phyloP scores from a whole-genome alignment of 1,139 yeast species.

The Geotrichum fermentans region DNA sequence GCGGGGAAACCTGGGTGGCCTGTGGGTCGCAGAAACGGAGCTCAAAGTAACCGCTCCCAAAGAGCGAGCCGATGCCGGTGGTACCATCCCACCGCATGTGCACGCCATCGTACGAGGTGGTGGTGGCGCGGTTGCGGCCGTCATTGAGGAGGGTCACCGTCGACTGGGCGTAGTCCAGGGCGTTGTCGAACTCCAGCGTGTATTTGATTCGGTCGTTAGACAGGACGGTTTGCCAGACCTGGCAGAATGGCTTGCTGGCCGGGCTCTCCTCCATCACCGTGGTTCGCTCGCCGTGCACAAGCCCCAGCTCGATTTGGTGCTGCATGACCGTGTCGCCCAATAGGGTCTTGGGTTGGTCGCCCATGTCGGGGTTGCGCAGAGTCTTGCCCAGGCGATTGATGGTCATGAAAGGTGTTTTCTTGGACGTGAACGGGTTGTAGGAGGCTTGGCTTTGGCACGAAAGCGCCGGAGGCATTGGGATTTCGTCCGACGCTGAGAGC shows the following conservation, averaged over 20 bases:
- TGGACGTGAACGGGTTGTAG: constrained; percentile 16
- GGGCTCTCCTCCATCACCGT: not conserved
- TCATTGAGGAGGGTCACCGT: constrained; percentile 21
- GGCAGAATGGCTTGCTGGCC: constrained; percentile 13
- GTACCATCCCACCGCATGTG: constrained; percentile 26
- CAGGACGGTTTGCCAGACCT: constrained; percentile 19
- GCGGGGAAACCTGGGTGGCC: not conserved
- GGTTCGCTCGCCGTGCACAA: not conserved
- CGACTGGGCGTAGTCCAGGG: constrained; percentile 16
- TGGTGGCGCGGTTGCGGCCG: constrained; percentile 23
- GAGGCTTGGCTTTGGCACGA: constrained; percentile 7
- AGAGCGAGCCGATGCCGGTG: constrained; percentile 25
- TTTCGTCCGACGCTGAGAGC: not conserved
- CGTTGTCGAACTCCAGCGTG: constrained; percentile 15
- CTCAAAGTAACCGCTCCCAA: constrained; percentile 26
- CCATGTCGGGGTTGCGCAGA: constrained; percentile 8
- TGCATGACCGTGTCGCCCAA: constrained; percentile 11
- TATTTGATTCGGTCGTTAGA: constrained; percentile 16
- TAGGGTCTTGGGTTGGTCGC: constrained; percentile 9
- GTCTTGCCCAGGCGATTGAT: constrained; percentile 15
- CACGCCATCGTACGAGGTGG: constrained; percentile 20
- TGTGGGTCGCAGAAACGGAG: constrained; percentile 20
- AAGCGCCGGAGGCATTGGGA: constrained; percentile 18
- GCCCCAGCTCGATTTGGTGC: constrained; percentile 11
- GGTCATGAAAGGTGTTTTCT: constrained; percentile 15